Evolutionary conservation across 495 filamentous ascomycete species (phyloP), one percentile per base, ranked within the genome.

Genomic region (Podospora bellae-mahoneyi): DNA sequence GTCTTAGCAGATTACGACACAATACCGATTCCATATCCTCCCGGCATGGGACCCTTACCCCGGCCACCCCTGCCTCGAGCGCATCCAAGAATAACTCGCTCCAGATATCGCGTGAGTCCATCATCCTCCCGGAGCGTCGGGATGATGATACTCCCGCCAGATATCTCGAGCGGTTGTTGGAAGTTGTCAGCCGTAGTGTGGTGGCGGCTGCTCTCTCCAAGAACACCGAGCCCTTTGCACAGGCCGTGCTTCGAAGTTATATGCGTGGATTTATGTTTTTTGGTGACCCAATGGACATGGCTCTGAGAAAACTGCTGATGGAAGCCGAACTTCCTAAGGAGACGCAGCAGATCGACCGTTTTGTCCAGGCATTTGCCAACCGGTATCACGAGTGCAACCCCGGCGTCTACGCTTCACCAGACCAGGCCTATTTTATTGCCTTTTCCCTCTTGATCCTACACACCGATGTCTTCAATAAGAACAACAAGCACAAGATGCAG

Each of bases 401-500:
- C 2, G 94, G 94, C 5, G 94, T 99, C 62, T 99, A 96, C 76
- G 88, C 90, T 23, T 88, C 88, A 48, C 86, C 93, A n/a, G 95
- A 98, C 71, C 92, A 97, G 79, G 93, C 95, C 55, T 97, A 98
- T 78, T 96, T 97, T 74, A 93, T 98, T 71, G 92, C 95, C 18
- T 99, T 98, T 73, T 98, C 96, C 2, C 89, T 98, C 56, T 82
- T 99, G 55, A 97, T 99, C 69, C 82, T 99, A 19, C 95, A 99
- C 72, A 97, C 95, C 0, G 95, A 99, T 76, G 92, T 96, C 13
- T 97, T 97, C 87, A 99, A 99, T 83, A 97, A 94, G 77, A 98
- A 97, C 82, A 98, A 98, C 78, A 98, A 97, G 80, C 87, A 94
- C 73, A 99, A 98, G 78, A 99, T 99, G 95, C 93, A 97, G 76